A percentile compares a stretch with the other conserved stretches of the same genome.
These are phyloP conservation scores for Cyberlindnera saturnus DNA, from an alignment of 805 yeast species.

Conservation along the genomic window DNA sequence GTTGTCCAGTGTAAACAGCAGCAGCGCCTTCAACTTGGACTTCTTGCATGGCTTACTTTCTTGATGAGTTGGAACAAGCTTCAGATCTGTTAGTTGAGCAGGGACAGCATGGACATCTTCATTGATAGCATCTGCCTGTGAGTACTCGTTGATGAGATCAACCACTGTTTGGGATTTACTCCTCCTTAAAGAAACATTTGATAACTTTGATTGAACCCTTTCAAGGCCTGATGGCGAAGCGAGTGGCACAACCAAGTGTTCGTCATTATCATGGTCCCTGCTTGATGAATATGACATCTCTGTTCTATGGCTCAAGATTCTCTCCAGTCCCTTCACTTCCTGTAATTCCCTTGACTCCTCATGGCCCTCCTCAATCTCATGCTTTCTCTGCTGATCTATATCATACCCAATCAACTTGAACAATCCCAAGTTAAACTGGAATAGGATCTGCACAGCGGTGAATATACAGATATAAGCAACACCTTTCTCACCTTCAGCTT, in stretches of 20 bases:
- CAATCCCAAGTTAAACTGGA: constrained; percentile 72
- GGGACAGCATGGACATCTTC: constrained; percentile 15
- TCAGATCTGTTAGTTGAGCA: constrained; percentile 17
- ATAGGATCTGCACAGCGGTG: constrained; percentile 53
- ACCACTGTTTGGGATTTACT: constrained; percentile 28
- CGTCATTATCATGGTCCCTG: background rate
- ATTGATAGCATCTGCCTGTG: constrained; percentile 19
- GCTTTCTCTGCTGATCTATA: constrained; percentile 23
- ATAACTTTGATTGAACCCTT: constrained; percentile 9
- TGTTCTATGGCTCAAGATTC: constrained; percentile 1
- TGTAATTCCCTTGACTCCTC: background rate
- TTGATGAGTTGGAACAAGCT: constrained; percentile 3
- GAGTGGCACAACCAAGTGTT: constrained; percentile 4
- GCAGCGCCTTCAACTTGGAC: background rate
- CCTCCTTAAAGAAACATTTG: constrained; percentile 11
- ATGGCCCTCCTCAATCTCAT: background rate
- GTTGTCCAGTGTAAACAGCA: constrained; percentile 39
- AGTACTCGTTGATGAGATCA: constrained; percentile 45
- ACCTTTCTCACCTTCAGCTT: constrained; percentile 62
- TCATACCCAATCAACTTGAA: constrained; percentile 67
- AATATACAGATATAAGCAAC: constrained; percentile 80
- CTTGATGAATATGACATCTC: background rate
- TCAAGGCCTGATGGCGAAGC: constrained; percentile 6
- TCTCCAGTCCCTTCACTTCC: background rate
- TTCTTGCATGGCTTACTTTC: background rate